These are phyloP conservation scores for Setomelanomma holmii DNA, from an alignment of 2,329 filamentous ascomycete genomes.

Conservation along the genomic window DNA sequence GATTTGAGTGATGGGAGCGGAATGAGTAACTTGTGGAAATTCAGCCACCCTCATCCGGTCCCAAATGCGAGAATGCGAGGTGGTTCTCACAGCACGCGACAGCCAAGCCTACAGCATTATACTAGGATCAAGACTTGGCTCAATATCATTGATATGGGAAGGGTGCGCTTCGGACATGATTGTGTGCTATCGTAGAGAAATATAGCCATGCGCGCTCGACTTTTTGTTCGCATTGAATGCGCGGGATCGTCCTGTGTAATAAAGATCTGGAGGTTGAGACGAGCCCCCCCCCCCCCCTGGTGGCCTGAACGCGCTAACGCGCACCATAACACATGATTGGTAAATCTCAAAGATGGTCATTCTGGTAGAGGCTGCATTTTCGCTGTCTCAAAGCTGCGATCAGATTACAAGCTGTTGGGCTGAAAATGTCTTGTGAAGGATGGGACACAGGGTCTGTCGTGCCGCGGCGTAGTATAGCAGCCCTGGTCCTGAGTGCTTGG, in stretches of 20 bases:
- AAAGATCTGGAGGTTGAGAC: background rate
- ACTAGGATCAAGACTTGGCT: background rate
- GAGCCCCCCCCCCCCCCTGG: background rate
- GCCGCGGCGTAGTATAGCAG: too few species aligned
- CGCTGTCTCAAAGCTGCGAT: background rate
- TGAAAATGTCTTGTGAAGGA: background rate
- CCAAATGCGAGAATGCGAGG: conserved; percentile 1
- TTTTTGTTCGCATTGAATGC: background rate
- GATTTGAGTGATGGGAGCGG: background rate
- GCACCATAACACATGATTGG: too few species aligned
- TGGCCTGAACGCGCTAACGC: background rate
- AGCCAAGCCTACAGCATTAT: background rate
- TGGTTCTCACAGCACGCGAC: background rate
- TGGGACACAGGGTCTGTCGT: too few species aligned
- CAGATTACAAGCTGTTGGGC: background rate
- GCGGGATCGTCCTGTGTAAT: background rate
- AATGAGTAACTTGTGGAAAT: background rate
- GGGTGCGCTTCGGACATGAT: too few species aligned
- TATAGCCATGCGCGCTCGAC: background rate
- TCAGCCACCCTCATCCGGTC: background rate
- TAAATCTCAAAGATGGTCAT: too few species aligned
- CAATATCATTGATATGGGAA: too few species aligned
- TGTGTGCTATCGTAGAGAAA: too few species aligned
- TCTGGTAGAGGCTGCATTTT: background rate
- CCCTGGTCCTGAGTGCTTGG: too few species aligned